Percentiles rank a stretch among this genome's conserved stretches.
Evolutionary conservation across 352 stramenopile species (phyloP).

Genomic region (Blastocystis sp.): DNA sequence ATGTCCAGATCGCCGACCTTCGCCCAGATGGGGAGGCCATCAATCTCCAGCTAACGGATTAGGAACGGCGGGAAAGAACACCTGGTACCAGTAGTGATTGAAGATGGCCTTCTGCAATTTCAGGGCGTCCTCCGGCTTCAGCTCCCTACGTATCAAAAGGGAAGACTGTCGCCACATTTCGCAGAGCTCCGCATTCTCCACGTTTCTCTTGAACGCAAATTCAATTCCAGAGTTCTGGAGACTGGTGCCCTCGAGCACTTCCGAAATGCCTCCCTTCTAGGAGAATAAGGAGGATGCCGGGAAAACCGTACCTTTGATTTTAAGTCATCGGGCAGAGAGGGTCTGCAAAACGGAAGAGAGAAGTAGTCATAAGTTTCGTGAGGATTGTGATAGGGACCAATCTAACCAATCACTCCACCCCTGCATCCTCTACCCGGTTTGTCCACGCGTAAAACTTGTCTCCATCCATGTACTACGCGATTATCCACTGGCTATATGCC

Average conservation of each 20-base stretch:
- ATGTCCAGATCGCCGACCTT: constrained; percentile 94
- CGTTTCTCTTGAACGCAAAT: constrained; percentile 76
- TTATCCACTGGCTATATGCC: not conserved
- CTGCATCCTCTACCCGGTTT: constrained; percentile 61
- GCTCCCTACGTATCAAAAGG: constrained; percentile 21
- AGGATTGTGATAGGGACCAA: constrained; percentile 91
- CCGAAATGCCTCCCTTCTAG: constrained; percentile 80
- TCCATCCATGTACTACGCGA: constrained; percentile 53
- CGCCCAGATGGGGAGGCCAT: constrained; percentile 95
- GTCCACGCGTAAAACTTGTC: constrained; percentile 73
- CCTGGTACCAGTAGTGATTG: constrained; percentile 97
- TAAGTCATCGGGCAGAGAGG: constrained; percentile 82
- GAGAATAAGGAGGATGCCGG: not conserved
- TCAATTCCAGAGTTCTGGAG: constrained; percentile 86
- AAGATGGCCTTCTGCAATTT: constrained; percentile 80
- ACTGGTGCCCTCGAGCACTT: constrained; percentile 90
- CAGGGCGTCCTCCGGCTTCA: constrained; percentile 73
- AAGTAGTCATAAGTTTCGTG: constrained; percentile 99
- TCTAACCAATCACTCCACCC: constrained; percentile 74
- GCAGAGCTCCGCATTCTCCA: constrained; percentile 52
- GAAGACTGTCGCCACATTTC: constrained; percentile 5
- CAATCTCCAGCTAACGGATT: constrained; percentile 84
- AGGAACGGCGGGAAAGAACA: not conserved
- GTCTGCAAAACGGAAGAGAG: constrained; percentile 94
- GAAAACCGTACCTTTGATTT: constrained; percentile 72